Base-by-base conservation (phyloP, 2,329 filamentous ascomycete species). In the Colletotrichum paranaense region DNA sequence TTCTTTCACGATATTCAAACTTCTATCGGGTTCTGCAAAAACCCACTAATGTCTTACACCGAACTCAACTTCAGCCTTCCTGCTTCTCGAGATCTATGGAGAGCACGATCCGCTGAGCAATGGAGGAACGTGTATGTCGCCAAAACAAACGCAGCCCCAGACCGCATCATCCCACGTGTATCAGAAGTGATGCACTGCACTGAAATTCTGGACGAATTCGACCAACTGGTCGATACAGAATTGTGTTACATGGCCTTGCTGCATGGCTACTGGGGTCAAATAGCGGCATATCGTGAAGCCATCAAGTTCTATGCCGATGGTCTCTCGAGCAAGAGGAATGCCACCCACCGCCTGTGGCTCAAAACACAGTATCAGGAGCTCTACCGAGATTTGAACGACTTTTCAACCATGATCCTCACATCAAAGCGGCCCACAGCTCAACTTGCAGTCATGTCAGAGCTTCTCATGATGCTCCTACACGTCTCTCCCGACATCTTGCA, bases 401-500 rank as follows among this genome's bases (percentile, higher is more conserved):
- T 81, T 30, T 74, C 78, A 16, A 76, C 75, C 28, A 73, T 73
- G 71, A 73, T 73, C 14, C 71, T 73, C 12, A 73, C 71, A n/a
- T 73, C 71, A 5, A 73, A 73, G 11, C 53, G 67, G 28, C 67
- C 71, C 11, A 71, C 67, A 8, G 67, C 71, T 7, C 71, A 73
- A 38, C 71, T 73, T 19, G 71, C 71, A 26, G 67, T 73, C 35
- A 70, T 73, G 67, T 73, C 67, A 5, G 71, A 73, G 67, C 59
- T 73, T 5, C 62, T 73, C 26, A 73, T 73, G 71, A 73, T 73
- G 71, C 81, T 84, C 7, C 76, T 86, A 0, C 78, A 85, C 38
- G 81, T 83, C 68, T 84, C 84, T 0, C 79, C 86, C 0, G 84
- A 85, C 32, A 81, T 84, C 5, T 78, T 86, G 0, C 84, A 86